Base-by-base conservation (phyloP, 768 basidiomycete species). In the Suillus sp. region DNA sequence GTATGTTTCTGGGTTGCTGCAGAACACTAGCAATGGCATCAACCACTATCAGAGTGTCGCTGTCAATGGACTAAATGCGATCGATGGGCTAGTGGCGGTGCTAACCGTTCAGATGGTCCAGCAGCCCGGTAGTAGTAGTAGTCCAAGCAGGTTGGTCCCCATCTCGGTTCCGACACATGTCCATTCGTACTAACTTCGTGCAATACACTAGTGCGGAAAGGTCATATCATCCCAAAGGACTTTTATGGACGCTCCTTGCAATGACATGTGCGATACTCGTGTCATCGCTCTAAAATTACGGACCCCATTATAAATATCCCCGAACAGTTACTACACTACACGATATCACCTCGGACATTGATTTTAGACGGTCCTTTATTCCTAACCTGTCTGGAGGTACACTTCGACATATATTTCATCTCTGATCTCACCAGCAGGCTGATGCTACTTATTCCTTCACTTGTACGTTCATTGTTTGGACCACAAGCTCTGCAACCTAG, bases 61-160 rank as follows among this genome's bases (percentile, higher is more conserved):
- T 13, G 72, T 80, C 7, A 74, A 83, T 60, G 77, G 80, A n/a
- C 72, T 76, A n/a, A 86, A 83, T 65, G 85, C 92, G 2, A 80
- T 87, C 1, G 96, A 98, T 71, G 96, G 95, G 1, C 78, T 93
- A 13, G 90, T 96, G 4, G 93, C 91, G 0, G 78, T 97, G 1
- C 67, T 96, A 67, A 86, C 86, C 1, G 88, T 95, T 54, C 84
- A 82, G 69, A 87, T 96, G 47, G 81, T 84, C 1, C 69, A 62
- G 32, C 61, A 61, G 42, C 83, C 83, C 3, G 50, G 65, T 34
- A 30, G 67, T 4, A 45, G 67, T 7, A 45, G 42, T 51, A 57
- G 27, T 32, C 3, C 68, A 1, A 73, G 55, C 63, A 69, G 68
- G 75, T 75, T 40, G 6, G 74, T 70, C 22, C 4, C 25, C 1